Percentiles rank a stretch among this genome's conserved stretches.
These are phyloP conservation scores for Gossypium herbaceum DNA, from an alignment of 345 rosid species.

Conservation along the genomic window DNA sequence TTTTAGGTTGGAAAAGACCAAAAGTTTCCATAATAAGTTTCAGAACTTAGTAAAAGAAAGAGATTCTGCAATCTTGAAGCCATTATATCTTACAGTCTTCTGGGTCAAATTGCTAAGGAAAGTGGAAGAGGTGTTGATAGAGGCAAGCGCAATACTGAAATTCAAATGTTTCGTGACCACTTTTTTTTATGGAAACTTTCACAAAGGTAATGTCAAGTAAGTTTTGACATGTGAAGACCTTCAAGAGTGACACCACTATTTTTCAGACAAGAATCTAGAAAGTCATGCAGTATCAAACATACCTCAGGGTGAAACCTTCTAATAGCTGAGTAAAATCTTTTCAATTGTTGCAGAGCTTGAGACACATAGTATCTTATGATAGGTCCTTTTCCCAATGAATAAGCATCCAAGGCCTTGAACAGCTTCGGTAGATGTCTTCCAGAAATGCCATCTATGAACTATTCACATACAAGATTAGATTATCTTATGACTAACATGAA, in stretches of 20 bases:
- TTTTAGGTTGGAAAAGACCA: not conserved
- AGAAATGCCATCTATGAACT: conserved; percentile 38
- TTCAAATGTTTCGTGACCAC: not conserved
- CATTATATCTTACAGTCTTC: not conserved
- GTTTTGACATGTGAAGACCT: not conserved
- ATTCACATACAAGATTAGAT: conserved; percentile 18
- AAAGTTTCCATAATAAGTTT: not conserved
- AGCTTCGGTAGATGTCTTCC: conserved; percentile 32
- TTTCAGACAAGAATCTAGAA: not conserved
- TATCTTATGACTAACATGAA: conserved; percentile 2
- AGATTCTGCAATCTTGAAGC: not conserved
- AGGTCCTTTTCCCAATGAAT: conserved; percentile 24
- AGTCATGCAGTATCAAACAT: conserved; percentile 16
- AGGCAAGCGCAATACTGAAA: not conserved
- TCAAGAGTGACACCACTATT: not conserved
- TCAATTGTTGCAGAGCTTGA: conserved; percentile 33
- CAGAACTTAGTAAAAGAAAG: not conserved
- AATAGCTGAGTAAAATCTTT: conserved; percentile 34
- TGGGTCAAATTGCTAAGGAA: not conserved
- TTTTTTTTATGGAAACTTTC: not conserved
- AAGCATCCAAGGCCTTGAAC: conserved; percentile 25
- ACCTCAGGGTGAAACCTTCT: conserved; percentile 77
- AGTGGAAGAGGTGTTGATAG: not conserved
- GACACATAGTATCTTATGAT: conserved; percentile 26
- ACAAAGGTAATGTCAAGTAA: not conserved